These are phyloP conservation scores for Russula virescens DNA, from an alignment of 768 basidiomycete genomes.

Conservation along the genomic window DNA sequence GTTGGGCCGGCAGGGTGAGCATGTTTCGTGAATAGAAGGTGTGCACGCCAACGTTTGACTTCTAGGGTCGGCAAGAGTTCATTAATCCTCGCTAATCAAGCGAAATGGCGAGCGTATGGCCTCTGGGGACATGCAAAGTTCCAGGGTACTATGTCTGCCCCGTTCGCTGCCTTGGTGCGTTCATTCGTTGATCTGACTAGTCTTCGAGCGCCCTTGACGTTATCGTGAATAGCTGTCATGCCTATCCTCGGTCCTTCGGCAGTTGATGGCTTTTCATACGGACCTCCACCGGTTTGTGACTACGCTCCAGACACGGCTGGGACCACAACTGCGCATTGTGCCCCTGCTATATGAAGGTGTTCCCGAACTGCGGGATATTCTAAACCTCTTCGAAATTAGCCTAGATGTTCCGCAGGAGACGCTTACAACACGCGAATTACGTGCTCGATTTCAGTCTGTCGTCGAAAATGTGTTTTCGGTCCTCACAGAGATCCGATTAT, in stretches of 20 bases:
- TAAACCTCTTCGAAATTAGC: constrained; percentile 48
- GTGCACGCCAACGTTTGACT: background rate
- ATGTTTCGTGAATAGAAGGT: background rate
- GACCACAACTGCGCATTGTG: constrained; percentile 64
- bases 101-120: constrained; percentile 65
- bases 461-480: constrained; percentile 66
- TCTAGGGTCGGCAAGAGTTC: constrained; percentile 72
- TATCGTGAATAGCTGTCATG: constrained; percentile 46
- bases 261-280: constrained; percentile 68
- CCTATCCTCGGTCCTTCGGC: constrained; percentile 64
- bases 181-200: background rate
- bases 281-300: constrained; percentile 63
- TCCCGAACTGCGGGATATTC: constrained; percentile 61
- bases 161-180: constrained; percentile 59
- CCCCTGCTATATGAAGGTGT: constrained; percentile 67
- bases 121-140: constrained; percentile 78
- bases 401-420: constrained; percentile 48
- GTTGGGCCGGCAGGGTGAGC: constrained; percentile 59
- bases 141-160: constrained; percentile 56
- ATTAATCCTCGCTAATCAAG: constrained; percentile 61
- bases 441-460: constrained; percentile 64
- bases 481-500: constrained; percentile 61
- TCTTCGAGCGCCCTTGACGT: constrained; percentile 4
- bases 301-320: constrained; percentile 52
- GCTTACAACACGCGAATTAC: constrained; percentile 52